A percentile compares a stretch with the other conserved stretches of the same genome.
phyloP scores from a whole-genome alignment of 352 stramenopile species.

The Pythium brachiatum region DNA sequence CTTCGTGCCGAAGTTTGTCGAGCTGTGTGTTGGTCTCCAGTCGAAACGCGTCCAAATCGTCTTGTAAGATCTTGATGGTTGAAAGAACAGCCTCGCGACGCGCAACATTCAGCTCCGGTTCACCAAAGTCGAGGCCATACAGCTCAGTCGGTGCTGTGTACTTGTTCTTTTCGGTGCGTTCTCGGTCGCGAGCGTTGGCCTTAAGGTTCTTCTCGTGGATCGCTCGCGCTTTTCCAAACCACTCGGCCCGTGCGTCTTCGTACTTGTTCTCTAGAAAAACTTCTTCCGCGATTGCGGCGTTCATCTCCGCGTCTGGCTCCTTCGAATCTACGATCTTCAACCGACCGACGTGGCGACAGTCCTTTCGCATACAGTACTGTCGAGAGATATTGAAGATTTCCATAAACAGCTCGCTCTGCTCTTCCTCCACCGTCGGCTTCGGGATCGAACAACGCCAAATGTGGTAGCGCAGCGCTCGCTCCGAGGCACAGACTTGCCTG shows the following conservation, averaged over 20 bases:
- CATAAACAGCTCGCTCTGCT: constrained; percentile 61
- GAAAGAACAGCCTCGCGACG: constrained; percentile 56
- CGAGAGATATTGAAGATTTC: constrained; percentile 69
- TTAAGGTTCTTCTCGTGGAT: constrained; percentile 45
- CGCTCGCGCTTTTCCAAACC: constrained; percentile 35
- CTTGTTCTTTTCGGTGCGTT: constrained; percentile 35
- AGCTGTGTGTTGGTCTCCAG: constrained; percentile 64
- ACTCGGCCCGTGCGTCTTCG: constrained; percentile 41
- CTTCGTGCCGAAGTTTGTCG: constrained; percentile 53
- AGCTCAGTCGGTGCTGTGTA: constrained; percentile 36
- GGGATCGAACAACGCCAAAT: constrained; percentile 66
- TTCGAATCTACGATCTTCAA: constrained; percentile 23
- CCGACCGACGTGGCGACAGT: constrained; percentile 43
- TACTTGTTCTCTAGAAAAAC: constrained; percentile 69
- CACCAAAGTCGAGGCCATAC: constrained; percentile 66
- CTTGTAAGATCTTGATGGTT: constrained; percentile 42
- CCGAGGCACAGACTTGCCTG: constrained; percentile 60
- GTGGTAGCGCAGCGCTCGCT: constrained; percentile 71
- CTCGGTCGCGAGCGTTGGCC: constrained; percentile 25
- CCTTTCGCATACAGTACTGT: constrained; percentile 76
- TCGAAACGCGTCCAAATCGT: constrained; percentile 57
- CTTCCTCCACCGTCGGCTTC: constrained; percentile 52
- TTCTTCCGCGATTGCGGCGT: constrained; percentile 42
- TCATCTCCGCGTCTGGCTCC: constrained; percentile 23
- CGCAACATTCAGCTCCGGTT: constrained; percentile 58